These are phyloP conservation scores for Eutrema heterophyllum DNA, from an alignment of 345 rosid genomes.

Conservation along the genomic window DNA sequence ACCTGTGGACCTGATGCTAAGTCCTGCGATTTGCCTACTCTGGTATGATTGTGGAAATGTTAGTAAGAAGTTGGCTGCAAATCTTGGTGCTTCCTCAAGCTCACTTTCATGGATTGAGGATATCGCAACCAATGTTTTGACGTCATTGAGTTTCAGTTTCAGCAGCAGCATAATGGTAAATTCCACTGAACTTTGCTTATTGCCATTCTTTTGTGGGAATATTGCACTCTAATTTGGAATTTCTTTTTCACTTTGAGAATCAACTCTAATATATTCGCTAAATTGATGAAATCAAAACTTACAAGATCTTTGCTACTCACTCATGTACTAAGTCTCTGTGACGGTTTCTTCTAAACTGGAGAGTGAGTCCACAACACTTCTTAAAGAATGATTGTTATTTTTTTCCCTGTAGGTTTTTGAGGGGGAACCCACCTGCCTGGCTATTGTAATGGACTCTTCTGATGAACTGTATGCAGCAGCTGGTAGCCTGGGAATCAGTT, in stretches of 20 bases:
- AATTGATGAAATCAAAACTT: neutral
- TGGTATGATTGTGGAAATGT: conserved; percentile 74
- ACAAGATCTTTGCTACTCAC: neutral
- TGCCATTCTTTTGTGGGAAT: conserved; percentile 4
- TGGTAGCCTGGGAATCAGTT: conserved; percentile 79
- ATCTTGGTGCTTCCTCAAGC: conserved; percentile 55
- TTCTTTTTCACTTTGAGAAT: neutral
- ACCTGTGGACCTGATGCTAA: conserved; percentile 74
- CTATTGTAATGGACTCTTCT: conserved; percentile 47
- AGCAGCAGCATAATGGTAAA: conserved; percentile 82
- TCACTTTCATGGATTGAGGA: conserved; percentile 64
- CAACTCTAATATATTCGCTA: neutral
- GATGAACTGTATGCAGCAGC: conserved; percentile 91
- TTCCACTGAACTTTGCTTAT: conserved; percentile 10
- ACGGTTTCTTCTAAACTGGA: neutral
- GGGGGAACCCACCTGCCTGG: conserved; percentile 25
- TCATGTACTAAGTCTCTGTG: neutral
- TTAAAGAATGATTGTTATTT: neutral
- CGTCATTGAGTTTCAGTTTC: conserved; percentile 72
- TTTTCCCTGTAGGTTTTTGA: conserved; percentile 27
- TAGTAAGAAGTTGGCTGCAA: conserved; percentile 47
- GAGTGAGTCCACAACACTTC: neutral
- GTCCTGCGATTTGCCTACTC: conserved; percentile 63
- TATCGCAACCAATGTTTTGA: conserved; percentile 74
- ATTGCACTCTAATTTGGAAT: neutral